Base-by-base conservation (phyloP, 371 early-diverging fungal species). In the Syncephalis plumigaleata region DNA sequence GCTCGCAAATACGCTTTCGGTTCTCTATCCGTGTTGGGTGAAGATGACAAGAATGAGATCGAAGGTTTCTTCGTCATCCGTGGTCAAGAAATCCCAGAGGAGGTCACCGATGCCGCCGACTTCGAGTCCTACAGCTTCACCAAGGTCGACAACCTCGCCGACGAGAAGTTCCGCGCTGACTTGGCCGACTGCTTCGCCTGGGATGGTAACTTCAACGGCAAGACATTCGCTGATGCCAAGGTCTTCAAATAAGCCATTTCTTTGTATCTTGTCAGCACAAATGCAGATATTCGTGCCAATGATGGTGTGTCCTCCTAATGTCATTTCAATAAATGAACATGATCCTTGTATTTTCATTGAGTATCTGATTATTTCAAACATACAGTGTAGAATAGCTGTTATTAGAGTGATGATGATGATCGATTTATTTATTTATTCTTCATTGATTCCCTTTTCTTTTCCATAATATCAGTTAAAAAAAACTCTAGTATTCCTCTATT, bases 1-100 rank as follows among this genome's bases (percentile, higher is more conserved):
- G 88, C 87, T 49, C 82, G 86, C 67, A 94, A 92, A 75, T 94
- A 91, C 63, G 91, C 91, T 53, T 94, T 94, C 61, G 95, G 85
- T 53, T 73, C 76, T 59, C 66, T 94, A 66, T 60, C 85, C 44
- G 83, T 87, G 23, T 67, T 84, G 52, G 95, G 95, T 54, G 71
- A 73, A 63, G 78, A 89, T 65, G 75, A 82, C 75, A 75, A 87
- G 63, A 91, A 87, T 77, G 65, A 66, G 60, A 92, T 94, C 70
- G 60, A 74, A 44, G 93, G 95, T 60, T 88, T 84, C 84, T 94
- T 88, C 64, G 77, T 94, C 39, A 73, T 89, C 67, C 83, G 92
- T 61, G 95, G 92, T 39, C 71, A 77, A 54, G 87, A 81, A 56
- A 69, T 94, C 54, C 87, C 90, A 31, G 73, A 68, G 57, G 89